phyloP scores from a whole-genome alignment of 352 stramenopile genomes.

The Globisporangium apiculatum region DNA sequence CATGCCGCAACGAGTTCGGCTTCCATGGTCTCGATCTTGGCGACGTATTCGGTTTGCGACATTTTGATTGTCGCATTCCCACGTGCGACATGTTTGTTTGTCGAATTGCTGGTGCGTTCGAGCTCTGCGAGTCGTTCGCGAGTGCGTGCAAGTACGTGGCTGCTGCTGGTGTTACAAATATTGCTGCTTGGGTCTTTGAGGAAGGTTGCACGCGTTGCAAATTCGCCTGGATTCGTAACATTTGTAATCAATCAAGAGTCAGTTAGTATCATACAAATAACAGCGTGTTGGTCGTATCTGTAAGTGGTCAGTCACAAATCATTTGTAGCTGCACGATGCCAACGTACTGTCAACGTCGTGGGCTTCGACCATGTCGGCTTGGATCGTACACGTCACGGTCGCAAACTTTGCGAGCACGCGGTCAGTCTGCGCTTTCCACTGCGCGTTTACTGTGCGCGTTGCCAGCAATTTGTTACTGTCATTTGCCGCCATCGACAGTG shows the following conservation, averaged over 20 bases:
- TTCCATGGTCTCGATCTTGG: constrained; percentile 75
- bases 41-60: constrained; percentile 77
- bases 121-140: constrained; percentile 63
- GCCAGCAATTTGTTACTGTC: neutral
- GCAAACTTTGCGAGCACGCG: constrained; percentile 53
- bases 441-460: constrained; percentile 36
- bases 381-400: constrained; percentile 68
- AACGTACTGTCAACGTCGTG: constrained; percentile 52
- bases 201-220: neutral
- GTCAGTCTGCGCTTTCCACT: constrained; percentile 68
- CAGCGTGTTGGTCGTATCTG: neutral
- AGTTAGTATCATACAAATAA: neutral
- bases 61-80: constrained; percentile 57
- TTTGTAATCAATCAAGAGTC: neutral
- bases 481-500: neutral
- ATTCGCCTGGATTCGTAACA: constrained; percentile 19
- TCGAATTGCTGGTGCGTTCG: constrained; percentile 18
- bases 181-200: neutral
- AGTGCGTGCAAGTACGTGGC: constrained; percentile 51
- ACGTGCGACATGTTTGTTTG: too few species aligned
- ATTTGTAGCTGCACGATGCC: neutral
- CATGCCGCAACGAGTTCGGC: constrained; percentile 58
- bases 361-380: constrained; percentile 71
- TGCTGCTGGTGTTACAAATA: constrained; percentile 25
- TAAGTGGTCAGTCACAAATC: neutral